Percentiles rank a stretch among this genome's conserved stretches.
Conservation (phyloP, 2,329 filamentous ascomycete genomes). For the Fusarium zealandicum region DNA sequence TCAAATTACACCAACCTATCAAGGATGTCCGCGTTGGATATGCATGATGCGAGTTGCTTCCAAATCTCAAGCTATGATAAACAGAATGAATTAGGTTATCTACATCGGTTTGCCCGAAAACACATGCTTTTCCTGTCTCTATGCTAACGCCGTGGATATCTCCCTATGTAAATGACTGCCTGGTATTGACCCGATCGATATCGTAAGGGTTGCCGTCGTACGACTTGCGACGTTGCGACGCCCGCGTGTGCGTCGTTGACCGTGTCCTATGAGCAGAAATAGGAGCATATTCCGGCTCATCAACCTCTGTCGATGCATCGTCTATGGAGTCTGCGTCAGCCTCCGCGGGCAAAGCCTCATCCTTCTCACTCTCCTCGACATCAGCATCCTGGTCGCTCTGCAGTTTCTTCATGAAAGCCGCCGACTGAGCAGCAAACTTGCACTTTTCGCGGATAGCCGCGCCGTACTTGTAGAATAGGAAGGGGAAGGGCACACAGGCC, state of each 20-base stretch:
- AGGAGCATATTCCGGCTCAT: constrained; percentile 28
- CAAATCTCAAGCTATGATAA: no score
- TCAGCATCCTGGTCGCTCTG: constrained; percentile 10
- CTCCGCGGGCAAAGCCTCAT: constrained; percentile 4
- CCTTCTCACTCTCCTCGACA: constrained; percentile 20
- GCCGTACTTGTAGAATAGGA: constrained; percentile 35
- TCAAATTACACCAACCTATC: no score
- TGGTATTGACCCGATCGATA: constrained; percentile 32
- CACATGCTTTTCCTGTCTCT: no score
- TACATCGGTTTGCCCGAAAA: no score
- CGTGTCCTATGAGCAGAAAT: constrained; percentile 15
- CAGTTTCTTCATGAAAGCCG: constrained; percentile 32
- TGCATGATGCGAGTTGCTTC: no score
- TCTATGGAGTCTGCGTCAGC: constrained; percentile 20
- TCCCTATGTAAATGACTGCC: constrained; percentile 26
- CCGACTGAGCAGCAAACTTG: constrained; percentile 33
- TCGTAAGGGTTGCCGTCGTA: constrained; percentile 32
- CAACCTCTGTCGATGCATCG: constrained; percentile 27
- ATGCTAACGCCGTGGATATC: not conserved
- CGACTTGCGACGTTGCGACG: constrained; percentile 22
- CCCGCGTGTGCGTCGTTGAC: constrained; percentile 19
- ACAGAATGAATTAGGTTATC: no score
- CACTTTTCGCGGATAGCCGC: constrained; percentile 31
- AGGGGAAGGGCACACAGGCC: constrained; percentile 34
- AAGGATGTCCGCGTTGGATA: no score